Evolutionary conservation across 345 rosid species (phyloP), one percentile per base, ranked within the genome.

Genomic region (Boechera divaricarpa): DNA sequence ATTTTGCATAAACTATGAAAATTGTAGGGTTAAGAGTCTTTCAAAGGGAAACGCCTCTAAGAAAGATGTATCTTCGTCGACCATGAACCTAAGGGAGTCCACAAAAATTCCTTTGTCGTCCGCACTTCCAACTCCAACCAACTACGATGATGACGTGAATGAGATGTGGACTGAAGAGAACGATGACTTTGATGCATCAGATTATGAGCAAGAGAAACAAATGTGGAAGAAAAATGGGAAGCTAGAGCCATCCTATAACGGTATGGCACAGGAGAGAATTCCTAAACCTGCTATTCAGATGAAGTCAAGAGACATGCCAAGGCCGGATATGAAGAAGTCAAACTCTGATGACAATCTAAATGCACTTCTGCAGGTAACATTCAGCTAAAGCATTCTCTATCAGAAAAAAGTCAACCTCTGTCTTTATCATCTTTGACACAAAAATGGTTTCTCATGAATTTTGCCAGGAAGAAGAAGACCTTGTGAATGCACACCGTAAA

Each of bases 401-500:
- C 13, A 31, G 51, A 35, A 33, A 35, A 42, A 36, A 11, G 59
- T 7, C 26, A 5, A 13, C 54, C 15, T 61, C 53, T 24, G 42
- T 54, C 45, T 39, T 35, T 41, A 16, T 33, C 45, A 47, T 13
- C 51, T 6, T 61, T 68, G 63, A 70, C 45, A 41, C 67, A 39
- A 73, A 57, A 48, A 62, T 33, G 61, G 41, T 74, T 66, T 74
- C 3, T 72, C 53, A 1, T 76, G 31, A 47, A 38, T 70, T 57
- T 76, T 72, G 33, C 33, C 85, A 94, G 98, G 98, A 94, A 85
- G 98, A 94, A 70, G 98, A 92, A 81, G 98, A 94, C 81, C 92
- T 94, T 32, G 97, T 94, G 45, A 92, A 86, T 85, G 99, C 99
- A 45, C 99, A 94, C 62, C 83, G 99, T 38, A 89, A 88, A 72